Evolutionary conservation across 805 yeast species (phyloP), one percentile per base, ranked within the genome.

Genomic region (Candida fluviatilis): DNA sequence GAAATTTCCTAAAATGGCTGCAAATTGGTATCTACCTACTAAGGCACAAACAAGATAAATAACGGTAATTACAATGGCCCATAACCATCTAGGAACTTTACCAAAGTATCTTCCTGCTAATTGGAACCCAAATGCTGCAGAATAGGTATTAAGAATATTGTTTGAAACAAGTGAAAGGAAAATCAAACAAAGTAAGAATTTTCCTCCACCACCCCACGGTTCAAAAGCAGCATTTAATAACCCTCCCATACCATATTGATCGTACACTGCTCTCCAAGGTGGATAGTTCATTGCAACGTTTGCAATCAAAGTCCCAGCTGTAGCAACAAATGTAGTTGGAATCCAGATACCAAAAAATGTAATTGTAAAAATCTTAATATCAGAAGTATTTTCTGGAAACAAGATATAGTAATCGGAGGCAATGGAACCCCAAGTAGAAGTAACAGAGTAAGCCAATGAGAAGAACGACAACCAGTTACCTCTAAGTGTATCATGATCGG

Each of bases 401-500:
- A 86, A 67, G 35, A 88, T 76, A 57, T 85, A 85, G 58, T 88
- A 88, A 60, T 88, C 96, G 0, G 90, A 72, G 0, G 95, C 86
- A 43, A 85, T 75, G 2, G 90, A 82, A 31, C 95, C 90, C 96
- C 96, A 88, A 1, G 96, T 85, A 3, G 87, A 76, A 3, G 95
- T 86, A 34, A 83, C 80, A 19, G 95, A 80, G 52, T 84, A 85
- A 31, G 81, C 71, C 39, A 86, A 67, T 1, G 88, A 74, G 50
- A 87, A 84, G 58, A 79, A 84, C 11, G 86, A 75, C 19, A 87
- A 57, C 72, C 84, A 76, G 51, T 78, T 74, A n/a, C 95, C 95
- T 37, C 69, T 67, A 3, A 75, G 60, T 0, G 84, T 75, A 12
- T 54, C 45, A 3, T 56, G 10, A 37, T 61, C 64, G 13, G 41